A percentile compares a stretch with the other conserved stretches of the same genome.
Conservation (phyloP, 2,329 filamentous ascomycete species). For the Geosmithia morbida region DNA sequence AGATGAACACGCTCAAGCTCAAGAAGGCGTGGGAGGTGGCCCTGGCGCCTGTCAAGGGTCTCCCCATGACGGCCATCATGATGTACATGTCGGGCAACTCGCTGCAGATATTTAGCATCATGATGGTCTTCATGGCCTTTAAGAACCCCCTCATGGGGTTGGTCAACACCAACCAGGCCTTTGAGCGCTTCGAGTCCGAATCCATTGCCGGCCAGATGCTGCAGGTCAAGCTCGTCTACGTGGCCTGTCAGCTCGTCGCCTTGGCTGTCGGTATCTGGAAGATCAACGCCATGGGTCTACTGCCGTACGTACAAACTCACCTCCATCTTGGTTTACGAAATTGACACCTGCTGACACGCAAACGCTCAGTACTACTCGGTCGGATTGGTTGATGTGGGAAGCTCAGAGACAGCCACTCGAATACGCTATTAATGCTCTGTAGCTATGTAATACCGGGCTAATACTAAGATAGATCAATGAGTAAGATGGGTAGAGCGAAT, state of each 20-base stretch:
- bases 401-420: constrained; percentile 55
- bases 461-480: not conserved
- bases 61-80: constrained; percentile 98
- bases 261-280: constrained; percentile 88
- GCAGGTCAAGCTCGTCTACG: constrained; percentile 75
- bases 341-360: constrained; percentile 1
- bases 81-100: constrained; percentile 99
- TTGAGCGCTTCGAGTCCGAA: constrained; percentile 78
- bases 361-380: constrained; percentile 64
- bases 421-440: constrained; percentile 48
- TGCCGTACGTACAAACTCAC: constrained; percentile 52
- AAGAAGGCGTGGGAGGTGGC: constrained; percentile 99
- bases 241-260: constrained; percentile 73
- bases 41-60: constrained; percentile 78
- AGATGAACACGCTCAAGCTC: constrained; percentile 90
- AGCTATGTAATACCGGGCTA: constrained; percentile 4
- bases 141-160: constrained; percentile 87
- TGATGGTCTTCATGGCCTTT: constrained; percentile 99
- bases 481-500: not conserved
- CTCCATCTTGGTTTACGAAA: not conserved
- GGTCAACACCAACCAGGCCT: constrained; percentile 71
- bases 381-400: constrained; percentile 98
- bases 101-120: constrained; percentile 97
- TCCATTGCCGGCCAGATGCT: constrained; percentile 60
- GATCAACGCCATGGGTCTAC: constrained; percentile 85